A percentile compares a stretch with the other conserved stretches of the same genome.
These are phyloP conservation scores for Cercospora sp. DNA, from an alignment of 2,329 filamentous ascomycete genomes.

Conservation along the genomic window DNA sequence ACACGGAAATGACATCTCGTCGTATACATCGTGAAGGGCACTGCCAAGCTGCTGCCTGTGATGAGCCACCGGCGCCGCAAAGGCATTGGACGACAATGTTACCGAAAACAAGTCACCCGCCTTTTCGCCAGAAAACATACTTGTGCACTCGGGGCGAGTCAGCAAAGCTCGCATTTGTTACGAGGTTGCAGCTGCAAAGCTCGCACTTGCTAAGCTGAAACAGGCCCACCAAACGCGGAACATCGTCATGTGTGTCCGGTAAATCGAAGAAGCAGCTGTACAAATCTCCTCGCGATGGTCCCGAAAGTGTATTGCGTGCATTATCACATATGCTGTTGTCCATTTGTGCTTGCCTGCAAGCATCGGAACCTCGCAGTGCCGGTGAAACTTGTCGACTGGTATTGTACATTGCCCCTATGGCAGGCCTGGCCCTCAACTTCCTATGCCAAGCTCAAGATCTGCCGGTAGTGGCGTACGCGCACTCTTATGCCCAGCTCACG, in stretches of 20 bases:
- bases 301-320: neutral
- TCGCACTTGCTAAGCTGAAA: neutral
- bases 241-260: neutral
- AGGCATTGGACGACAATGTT: neutral
- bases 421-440: neutral
- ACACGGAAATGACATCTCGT: neutral
- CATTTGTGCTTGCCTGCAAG: neutral
- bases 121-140: neutral
- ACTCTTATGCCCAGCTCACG: neutral
- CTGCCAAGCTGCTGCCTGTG: neutral
- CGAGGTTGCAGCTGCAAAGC: neutral
- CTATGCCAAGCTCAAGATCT: neutral
- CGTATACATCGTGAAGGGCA: neutral
- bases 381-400: neutral
- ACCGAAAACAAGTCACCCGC: neutral
- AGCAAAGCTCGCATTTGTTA: neutral
- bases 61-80: neutral
- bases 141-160: neutral
- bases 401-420: neutral
- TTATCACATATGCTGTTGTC: neutral
- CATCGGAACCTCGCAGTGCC: neutral
- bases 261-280: neutral
- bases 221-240: neutral
- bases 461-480: neutral
- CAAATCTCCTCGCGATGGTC: neutral